Percentiles rank a stretch among this genome's conserved stretches.
Evolutionary conservation across 768 basidiomycete species (phyloP).

Genomic region (Pisolithus tinctorius): DNA sequence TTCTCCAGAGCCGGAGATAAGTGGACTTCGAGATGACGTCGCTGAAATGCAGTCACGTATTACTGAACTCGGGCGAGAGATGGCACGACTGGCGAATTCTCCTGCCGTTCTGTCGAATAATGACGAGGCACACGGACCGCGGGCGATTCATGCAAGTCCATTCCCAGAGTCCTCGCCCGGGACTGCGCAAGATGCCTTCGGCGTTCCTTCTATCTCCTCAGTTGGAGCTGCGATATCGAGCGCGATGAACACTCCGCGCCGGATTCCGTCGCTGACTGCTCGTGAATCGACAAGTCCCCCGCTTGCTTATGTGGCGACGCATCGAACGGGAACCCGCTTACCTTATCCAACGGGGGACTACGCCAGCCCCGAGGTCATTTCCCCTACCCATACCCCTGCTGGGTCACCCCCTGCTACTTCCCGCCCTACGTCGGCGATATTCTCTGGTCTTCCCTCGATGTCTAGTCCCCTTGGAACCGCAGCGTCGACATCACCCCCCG

Average conservation of each 20-base stretch:
- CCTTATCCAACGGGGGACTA: constrained; percentile 86
- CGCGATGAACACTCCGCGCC: constrained; percentile 24
- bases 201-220: constrained; percentile 11
- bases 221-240: constrained; percentile 5
- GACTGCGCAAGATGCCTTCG: constrained; percentile 18
- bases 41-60: constrained; percentile 70
- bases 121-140: constrained; percentile 37
- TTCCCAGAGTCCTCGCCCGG: constrained; percentile 43
- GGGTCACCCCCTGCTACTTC: constrained; percentile 37
- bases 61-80: constrained; percentile 68
- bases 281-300: constrained; percentile 62
- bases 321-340: constrained; percentile 37
- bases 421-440: constrained; percentile 37
- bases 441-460: constrained; percentile 38
- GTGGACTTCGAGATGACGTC: constrained; percentile 59
- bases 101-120: constrained; percentile 39
- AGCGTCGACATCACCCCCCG: constrained; percentile 17
- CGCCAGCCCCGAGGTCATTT: constrained; percentile 49
- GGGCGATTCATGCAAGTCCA: constrained; percentile 39
- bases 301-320: constrained; percentile 40
- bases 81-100: constrained; percentile 64
- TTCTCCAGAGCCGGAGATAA: constrained; percentile 33
- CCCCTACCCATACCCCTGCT: constrained; percentile 31
- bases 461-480: constrained; percentile 19
- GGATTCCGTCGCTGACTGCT: constrained; percentile 34